These are phyloP conservation scores for Neonectria neomacrospora DNA, from an alignment of 2,329 filamentous ascomycete species.

Conservation along the genomic window DNA sequence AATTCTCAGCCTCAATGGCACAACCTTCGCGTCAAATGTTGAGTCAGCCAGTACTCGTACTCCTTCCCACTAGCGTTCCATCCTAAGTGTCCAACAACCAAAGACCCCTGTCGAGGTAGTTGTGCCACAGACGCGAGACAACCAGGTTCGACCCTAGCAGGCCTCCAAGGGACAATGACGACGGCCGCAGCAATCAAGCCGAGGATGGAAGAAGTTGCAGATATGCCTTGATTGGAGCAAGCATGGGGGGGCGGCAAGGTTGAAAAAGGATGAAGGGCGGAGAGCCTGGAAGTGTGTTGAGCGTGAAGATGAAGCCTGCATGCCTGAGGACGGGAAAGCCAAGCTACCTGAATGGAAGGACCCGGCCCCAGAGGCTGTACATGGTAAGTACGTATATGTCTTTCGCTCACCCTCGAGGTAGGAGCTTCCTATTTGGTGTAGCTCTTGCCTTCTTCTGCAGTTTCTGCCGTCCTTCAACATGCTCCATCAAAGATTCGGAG, in stretches of 20 bases:
- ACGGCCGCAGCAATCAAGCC: constrained; percentile 13
- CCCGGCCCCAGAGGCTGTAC: background rate
- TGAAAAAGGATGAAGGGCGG: no score
- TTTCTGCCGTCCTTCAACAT: constrained; percentile 4
- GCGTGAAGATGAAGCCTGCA: background rate
- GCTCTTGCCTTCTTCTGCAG: constrained; percentile 5
- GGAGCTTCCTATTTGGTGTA: background rate
- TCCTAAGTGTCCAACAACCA: background rate
- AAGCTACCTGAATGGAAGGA: background rate
- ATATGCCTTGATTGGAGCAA: constrained; percentile 19
- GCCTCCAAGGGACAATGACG: background rate
- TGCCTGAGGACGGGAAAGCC: background rate
- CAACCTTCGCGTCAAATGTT: background rate
- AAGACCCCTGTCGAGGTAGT: background rate
- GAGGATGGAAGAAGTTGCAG: background rate
- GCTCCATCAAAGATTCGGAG: background rate
- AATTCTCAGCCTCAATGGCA: background rate
- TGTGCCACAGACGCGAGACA: background rate
- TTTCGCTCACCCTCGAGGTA: constrained; percentile 5
- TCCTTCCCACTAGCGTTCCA: background rate
- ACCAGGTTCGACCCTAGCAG: constrained; percentile 1
- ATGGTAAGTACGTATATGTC: background rate
- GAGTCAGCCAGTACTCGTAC: background rate
- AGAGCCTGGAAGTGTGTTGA: background rate
- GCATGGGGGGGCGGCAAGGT: constrained; percentile 1